Evolutionary conservation across 129 eudicot genomes (phyloP), one percentile per base, ranked within the genome.

Genomic region (Gnaphalium uliginosum): DNA sequence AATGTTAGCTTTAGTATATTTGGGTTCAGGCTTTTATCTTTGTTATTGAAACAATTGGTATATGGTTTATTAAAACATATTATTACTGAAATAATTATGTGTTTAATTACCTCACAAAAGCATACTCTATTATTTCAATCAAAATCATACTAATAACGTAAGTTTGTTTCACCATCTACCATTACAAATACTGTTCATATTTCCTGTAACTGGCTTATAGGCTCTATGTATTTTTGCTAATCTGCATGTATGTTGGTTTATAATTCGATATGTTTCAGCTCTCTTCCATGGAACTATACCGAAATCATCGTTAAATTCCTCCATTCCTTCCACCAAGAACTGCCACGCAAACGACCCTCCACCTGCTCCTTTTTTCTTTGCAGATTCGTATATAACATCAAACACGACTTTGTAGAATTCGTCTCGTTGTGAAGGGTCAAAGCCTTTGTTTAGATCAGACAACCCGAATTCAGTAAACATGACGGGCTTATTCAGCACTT

Each of bases 271-370:
- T 0, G 86, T 88, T 14, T 88, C 37, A 25, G 81, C 77, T 46
- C 96, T 84, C 66, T 94, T 79, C 97, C 98, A 87, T 7, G 98
- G 98, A 4, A 94, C 87, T 1, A 94, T 73, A 53, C 93, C 96
- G n/a, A 86, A 94, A 66, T 90, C 97, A 48, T 94, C 98, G 33
- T 87, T 85, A 60, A 67, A 90, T 22, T 88, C 89, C 19, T 90
- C 96, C 98, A 94, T 90, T 68, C 96, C 97, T 63, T 85, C 92
- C 6, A 90, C 98, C 23, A 94, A 85, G 77, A 90, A 90, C 83
- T 94, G 98, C 98, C 98, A 94, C 1, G 95, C 84, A 33, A 94
- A 86, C 18, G 97, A 85, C 78, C 98, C 98, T 0, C 85, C 97
- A 2, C 98, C 98, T 0, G 97, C 81, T 60, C 83, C 83, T 53